Evolutionary conservation across 2,329 filamentous ascomycete species (phyloP), one percentile per base, ranked within the genome.

Genomic region (Alternaria brassicicola): DNA sequence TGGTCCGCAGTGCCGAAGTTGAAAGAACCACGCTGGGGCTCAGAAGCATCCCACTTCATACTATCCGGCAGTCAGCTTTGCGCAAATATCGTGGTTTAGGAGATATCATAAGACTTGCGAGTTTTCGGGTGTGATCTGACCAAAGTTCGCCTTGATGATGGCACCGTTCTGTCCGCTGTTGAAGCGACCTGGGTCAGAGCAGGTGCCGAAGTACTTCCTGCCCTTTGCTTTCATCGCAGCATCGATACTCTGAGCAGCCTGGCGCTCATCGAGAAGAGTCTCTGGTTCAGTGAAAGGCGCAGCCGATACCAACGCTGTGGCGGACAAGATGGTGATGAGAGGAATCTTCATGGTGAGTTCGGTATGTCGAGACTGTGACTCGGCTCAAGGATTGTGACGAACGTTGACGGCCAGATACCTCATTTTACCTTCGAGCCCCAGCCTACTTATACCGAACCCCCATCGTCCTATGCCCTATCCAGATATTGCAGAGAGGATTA

Each of bases 111-210:
- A 19, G 8, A 35, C 54, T 35, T 56, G 76, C 75, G 70, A 75
- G 81, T 91, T 90, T 80, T 91, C 88, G 1, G 85, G 83, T 0
- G 88, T 89, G 36, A 90, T 78, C 71, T 86, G 83, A 43, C 88
- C 87, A 62, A 89, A 90, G 75, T 89, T 80, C 46, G 82, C 79
- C 67, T 84, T 83, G 75, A 90, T 86, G 68, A 89, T 83, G 54
- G 81, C 82, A 17, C 81, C 81, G 57, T 83, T 86, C 66, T 81
- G 80, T 55, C 80, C 81, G 13, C 78, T 71, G 52, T 74, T 80
- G 15, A 90, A 80, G 9, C 80, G 82, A 61, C 76, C 77, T 65
- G 85, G 81, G 69, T 90, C 88, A 2, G 84, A 80, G 66, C 78
- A 81, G 15, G 83, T 84, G 65, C 88, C 89, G 54, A 84, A 88